These are phyloP conservation scores for Phytophthora sansomeana DNA, from an alignment of 352 stramenopile species.

Conservation along the genomic window DNA sequence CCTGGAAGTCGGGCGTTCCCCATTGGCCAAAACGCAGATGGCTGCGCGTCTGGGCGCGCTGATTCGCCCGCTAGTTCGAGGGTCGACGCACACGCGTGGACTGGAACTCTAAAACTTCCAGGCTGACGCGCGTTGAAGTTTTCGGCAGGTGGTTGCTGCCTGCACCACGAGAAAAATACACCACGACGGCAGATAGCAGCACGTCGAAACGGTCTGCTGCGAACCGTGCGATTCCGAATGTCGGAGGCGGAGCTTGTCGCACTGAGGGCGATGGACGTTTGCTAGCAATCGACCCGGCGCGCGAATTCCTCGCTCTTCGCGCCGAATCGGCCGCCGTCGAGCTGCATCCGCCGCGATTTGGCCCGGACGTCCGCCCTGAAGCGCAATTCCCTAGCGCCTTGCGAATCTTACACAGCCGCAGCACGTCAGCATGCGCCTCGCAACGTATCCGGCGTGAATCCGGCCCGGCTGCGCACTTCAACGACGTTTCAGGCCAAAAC, in stretches of 20 bases:
- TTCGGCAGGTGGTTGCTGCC: neutral
- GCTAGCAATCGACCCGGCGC: neutral
- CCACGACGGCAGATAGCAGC: neutral
- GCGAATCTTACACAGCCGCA: slow-evolving; percentile 22
- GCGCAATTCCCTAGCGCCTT: slow-evolving; percentile 16
- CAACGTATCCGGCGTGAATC: slow-evolving; percentile 29
- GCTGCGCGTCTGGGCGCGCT: neutral
- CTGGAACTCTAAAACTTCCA: slow-evolving; percentile 21
- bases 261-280: slow-evolving; percentile 6
- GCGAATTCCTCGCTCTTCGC: slow-evolving; percentile 20
- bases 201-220: slow-evolving; percentile 20
- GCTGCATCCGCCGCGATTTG: neutral
- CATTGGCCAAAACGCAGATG: slow-evolving; percentile 18
- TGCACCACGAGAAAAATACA: slow-evolving; percentile 25
- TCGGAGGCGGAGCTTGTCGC: neutral
- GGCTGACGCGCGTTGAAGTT: slow-evolving; percentile 20
- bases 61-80: slow-evolving; percentile 14
- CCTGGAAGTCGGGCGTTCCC: slow-evolving; percentile 5
- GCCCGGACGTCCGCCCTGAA: slow-evolving; percentile 1
- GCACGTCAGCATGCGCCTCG: slow-evolving; percentile 32
- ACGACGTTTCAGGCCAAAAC: slow-evolving; percentile 25
- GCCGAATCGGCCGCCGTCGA: neutral
- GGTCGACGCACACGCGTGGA: slow-evolving; percentile 23
- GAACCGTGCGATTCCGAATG: slow-evolving; percentile 6
- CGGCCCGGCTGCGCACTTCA: slow-evolving; percentile 18